A percentile compares a stretch with the other conserved stretches of the same genome.
Conservation (phyloP, 208 protist species). For the Trypanosoma scelopori region DNA sequence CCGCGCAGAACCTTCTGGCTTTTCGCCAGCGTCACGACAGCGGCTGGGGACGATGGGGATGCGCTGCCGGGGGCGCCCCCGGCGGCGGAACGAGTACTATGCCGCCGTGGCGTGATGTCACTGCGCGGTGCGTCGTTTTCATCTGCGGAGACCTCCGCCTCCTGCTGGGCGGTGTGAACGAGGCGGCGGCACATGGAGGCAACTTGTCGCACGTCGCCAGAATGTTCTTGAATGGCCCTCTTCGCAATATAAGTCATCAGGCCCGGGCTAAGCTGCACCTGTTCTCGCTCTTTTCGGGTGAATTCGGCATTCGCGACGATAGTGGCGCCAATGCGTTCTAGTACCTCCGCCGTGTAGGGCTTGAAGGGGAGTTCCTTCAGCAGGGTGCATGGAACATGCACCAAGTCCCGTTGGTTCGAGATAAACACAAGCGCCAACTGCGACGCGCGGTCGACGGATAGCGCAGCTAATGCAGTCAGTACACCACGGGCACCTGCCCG, state of each 20-base stretch:
- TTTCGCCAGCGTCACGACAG: conserved; percentile 41
- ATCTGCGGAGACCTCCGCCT: background rate
- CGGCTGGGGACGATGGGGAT: background rate
- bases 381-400: conserved; percentile 67
- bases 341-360: conserved; percentile 50
- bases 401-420: conserved; percentile 73
- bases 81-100: background rate
- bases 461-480: conserved; percentile 45
- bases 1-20: conserved; percentile 44
- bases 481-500: conserved; percentile 34
- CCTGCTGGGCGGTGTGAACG: conserved; percentile 44
- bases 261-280: conserved; percentile 43
- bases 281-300: conserved; percentile 1
- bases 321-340: conserved; percentile 44
- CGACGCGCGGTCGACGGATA: conserved; percentile 41
- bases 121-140: background rate
- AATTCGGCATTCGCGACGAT: conserved; percentile 28
- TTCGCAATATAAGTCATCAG: conserved; percentile 65
- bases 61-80: background rate
- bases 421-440: conserved; percentile 78
- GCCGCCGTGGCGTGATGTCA: conserved; percentile 1
- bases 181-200: conserved; percentile 67
- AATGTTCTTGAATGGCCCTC: conserved; percentile 61
- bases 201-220: conserved; percentile 73
- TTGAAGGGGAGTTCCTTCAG: conserved; percentile 67